Conservation (phyloP, 169 alveolate genomes). For the Plasmodium knowlesi region DNA sequence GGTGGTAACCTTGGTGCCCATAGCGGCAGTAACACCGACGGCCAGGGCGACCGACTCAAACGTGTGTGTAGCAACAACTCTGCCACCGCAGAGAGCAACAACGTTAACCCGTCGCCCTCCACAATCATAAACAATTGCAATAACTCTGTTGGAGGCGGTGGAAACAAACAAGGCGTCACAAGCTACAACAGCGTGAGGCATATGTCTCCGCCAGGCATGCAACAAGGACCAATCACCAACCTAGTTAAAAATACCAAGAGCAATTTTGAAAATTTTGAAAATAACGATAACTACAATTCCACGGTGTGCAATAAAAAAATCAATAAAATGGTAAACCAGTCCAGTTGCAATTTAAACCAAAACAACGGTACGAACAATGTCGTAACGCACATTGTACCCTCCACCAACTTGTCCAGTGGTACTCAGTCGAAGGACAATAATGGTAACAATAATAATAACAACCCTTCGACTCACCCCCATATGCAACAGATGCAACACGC, state of each 20-base stretch:
- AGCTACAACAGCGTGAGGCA: slow-evolving; percentile 20
- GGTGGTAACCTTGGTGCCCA: background rate
- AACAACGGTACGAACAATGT: slow-evolving; percentile 18
- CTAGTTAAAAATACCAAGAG: slow-evolving; percentile 30
- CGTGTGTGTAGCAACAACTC: slow-evolving; percentile 18
- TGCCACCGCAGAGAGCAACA: slow-evolving; percentile 12
- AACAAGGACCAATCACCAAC: slow-evolving; percentile 21
- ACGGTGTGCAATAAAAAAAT: slow-evolving; percentile 14
- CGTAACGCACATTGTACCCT: slow-evolving; percentile 15
- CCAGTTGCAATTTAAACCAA: slow-evolving; percentile 48
- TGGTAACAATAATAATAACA: slow-evolving; percentile 6
- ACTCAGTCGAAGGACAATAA: slow-evolving; percentile 29
- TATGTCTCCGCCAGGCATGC: slow-evolving; percentile 6
- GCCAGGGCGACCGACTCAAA: background rate
- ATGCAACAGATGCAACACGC: slow-evolving; percentile 22
- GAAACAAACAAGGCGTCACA: too few species aligned
- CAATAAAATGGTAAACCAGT: slow-evolving; percentile 33
- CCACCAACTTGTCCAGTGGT: background rate
- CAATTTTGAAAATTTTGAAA: slow-evolving; percentile 43
- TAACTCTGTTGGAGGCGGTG: slow-evolving; percentile 10
- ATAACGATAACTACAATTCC: slow-evolving; percentile 19
- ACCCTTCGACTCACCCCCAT: background rate
- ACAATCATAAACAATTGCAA: background rate
- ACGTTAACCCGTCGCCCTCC: background rate
- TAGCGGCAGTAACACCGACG: background rate